phyloP scores from a whole-genome alignment of 2,329 filamentous ascomycete genomes.

The Colletotrichum magnum region DNA sequence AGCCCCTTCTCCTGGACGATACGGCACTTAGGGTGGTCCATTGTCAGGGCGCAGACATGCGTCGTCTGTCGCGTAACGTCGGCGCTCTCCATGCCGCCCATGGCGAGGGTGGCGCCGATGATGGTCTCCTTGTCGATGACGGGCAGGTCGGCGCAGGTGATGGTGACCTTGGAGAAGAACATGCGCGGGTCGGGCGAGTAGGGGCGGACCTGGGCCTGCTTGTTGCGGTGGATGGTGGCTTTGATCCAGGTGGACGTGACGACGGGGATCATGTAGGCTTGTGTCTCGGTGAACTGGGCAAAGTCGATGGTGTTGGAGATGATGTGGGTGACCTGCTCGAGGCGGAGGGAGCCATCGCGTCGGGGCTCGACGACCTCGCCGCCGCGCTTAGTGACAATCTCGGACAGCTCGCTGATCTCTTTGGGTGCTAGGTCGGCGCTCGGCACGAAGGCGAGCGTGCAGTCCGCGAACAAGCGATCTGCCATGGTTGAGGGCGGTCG shows the following conservation, averaged over 20 bases:
- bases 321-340: constrained; percentile 68
- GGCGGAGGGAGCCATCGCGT: constrained; percentile 63
- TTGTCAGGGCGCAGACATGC: constrained; percentile 86
- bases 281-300: constrained; percentile 82
- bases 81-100: constrained; percentile 86
- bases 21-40: constrained; percentile 80
- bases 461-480: constrained; percentile 56
- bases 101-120: constrained; percentile 87
- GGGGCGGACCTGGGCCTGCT: constrained; percentile 82
- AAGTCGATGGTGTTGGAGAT: constrained; percentile 88
- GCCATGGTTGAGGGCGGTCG: constrained; percentile 40
- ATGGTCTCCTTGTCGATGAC: constrained; percentile 92
- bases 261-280: constrained; percentile 85
- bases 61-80: constrained; percentile 82
- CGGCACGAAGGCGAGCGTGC: constrained; percentile 61
- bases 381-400: constrained; percentile 63
- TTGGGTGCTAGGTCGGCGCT: constrained; percentile 57
- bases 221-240: constrained; percentile 76
- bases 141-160: constrained; percentile 89
- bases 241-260: constrained; percentile 87
- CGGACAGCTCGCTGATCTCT: constrained; percentile 59
- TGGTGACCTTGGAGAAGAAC: constrained; percentile 87
- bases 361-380: constrained; percentile 63
- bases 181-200: constrained; percentile 92
- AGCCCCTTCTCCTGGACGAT: constrained; percentile 75